phyloP scores from a whole-genome alignment of 1,139 yeast genomes.

The Lodderomyces jiufengensis region DNA sequence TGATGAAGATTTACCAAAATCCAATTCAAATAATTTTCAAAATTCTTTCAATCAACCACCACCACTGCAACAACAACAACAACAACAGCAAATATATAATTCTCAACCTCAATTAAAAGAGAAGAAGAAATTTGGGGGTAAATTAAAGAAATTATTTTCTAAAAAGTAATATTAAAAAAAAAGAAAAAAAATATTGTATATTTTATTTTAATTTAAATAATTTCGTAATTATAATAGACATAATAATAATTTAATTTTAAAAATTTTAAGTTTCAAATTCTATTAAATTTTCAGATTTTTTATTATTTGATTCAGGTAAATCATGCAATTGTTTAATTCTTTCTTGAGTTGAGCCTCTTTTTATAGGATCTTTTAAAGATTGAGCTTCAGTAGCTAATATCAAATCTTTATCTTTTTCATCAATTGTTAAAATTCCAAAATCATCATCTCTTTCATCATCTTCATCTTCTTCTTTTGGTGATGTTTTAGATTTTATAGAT shows the following conservation, averaged over 20 bases:
- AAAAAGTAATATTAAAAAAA: conserved; percentile 4
- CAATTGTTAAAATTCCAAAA: conserved; percentile 44
- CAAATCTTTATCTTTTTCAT: conserved; percentile 46
- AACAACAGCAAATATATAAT: too few species aligned
- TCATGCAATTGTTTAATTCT: conserved; percentile 14
- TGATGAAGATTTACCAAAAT: conserved; percentile 13
- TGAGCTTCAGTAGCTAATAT: conserved; percentile 47
- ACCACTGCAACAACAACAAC: neutral
- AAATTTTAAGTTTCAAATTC: conserved; percentile 28
- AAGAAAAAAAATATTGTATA: too few species aligned
- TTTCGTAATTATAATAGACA: too few species aligned
- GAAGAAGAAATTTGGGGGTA: conserved; percentile 46
- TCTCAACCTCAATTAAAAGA: conserved; percentile 30
- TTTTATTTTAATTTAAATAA: too few species aligned
- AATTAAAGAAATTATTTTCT: conserved; percentile 53
- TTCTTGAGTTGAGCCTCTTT: conserved; percentile 8
- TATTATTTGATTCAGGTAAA: conserved; percentile 9
- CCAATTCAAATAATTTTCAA: neutral
- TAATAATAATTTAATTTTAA: too few species aligned
- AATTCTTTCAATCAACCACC: conserved; percentile 4
- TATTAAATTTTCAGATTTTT: conserved; percentile 18
- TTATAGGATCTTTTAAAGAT: conserved; percentile 24
- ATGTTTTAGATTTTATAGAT: conserved; percentile 19
- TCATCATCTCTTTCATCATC: conserved; percentile 50
- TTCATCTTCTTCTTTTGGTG: conserved; percentile 18